These are phyloP conservation scores for Blastocystis sp. DNA, from an alignment of 352 stramenopile genomes.

Conservation along the genomic window DNA sequence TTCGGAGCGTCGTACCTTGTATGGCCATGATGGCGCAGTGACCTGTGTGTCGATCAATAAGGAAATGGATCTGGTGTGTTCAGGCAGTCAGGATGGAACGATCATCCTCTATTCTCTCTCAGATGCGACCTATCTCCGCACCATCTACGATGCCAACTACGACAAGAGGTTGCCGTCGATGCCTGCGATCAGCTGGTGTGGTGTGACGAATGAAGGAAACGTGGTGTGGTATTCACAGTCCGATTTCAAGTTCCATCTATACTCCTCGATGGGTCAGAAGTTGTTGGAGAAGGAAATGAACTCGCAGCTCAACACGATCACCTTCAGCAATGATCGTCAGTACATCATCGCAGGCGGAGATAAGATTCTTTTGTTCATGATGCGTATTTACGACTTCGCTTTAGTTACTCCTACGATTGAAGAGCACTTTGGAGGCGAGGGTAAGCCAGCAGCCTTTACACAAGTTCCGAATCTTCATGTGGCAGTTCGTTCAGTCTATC, in stretches of 20 bases:
- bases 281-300: conserved; percentile 57
- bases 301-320: conserved; percentile 16
- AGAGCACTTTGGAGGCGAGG: conserved; percentile 46
- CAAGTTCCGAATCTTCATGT: conserved; percentile 45
- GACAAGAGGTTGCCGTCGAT: conserved; percentile 45
- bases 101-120: conserved; percentile 57
- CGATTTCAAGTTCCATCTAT: conserved; percentile 58
- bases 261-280: conserved; percentile 48
- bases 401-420: not conserved
- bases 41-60: conserved; percentile 53
- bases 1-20: not conserved
- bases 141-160: conserved; percentile 7
- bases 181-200: conserved; percentile 47
- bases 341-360: conserved; percentile 49
- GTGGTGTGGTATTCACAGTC: conserved; percentile 39
- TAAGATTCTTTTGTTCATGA: conserved; percentile 54
- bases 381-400: conserved; percentile 16
- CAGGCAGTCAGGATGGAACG: conserved; percentile 32
- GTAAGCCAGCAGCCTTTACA: not conserved
- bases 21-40: conserved; percentile 55
- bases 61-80: conserved; percentile 47
- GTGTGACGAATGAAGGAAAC: conserved; percentile 56
- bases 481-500: not conserved
- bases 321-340: conserved; percentile 34
- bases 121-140: conserved; percentile 11